Evolutionary conservation across 148 eudicot species (phyloP), one percentile per base, ranked within the genome.

Genomic region (Amaranthus hypochondriacus): DNA sequence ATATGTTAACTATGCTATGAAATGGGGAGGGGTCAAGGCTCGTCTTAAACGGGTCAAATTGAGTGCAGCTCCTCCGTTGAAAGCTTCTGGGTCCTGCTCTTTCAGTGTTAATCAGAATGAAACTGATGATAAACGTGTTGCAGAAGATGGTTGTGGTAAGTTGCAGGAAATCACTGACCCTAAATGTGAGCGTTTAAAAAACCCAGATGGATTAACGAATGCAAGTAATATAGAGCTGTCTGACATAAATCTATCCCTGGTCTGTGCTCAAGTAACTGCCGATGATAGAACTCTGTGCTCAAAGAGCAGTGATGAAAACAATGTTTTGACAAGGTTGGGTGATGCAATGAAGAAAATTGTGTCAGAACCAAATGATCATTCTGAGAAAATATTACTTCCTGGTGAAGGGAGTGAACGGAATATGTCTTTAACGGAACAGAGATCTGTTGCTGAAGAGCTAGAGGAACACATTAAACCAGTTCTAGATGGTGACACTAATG

Each of bases 1-100:
- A 49, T 74, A 70, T 70, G 73, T 70, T 58, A 82, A 75, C 72
- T 87, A 77, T 65, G 61, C 80, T 14, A 79, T 90, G 69, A 82
- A 75, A 73, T 95, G 99, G 99, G 99, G 94, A 67, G 92, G 93
- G 76, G 88, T 82, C 28, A 92, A 79, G 76, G 73, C 88, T 77
- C 99, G 99, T 63, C 80, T 92, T 65, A 92, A 89, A 81, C 91
- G 93, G 54, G 55, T 73, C 68, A 90, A 81, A 66, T 77, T 81
- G 74, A 80, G 73, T 7, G 89, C 71, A 74, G 66, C 81, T 54
- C 44, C 72, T 14, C 51, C 79, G 7, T 71, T 83, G 48, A 75
- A 47, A 79, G 71, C 28, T 75, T 55, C 83, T 63, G 81, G 80
- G 78, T 75, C 83, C 58, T 67, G 75, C 72, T 74, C 80, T 62